Base-by-base conservation (phyloP, 2,329 filamentous ascomycete genomes). In the Colletotrichum lupini region DNA sequence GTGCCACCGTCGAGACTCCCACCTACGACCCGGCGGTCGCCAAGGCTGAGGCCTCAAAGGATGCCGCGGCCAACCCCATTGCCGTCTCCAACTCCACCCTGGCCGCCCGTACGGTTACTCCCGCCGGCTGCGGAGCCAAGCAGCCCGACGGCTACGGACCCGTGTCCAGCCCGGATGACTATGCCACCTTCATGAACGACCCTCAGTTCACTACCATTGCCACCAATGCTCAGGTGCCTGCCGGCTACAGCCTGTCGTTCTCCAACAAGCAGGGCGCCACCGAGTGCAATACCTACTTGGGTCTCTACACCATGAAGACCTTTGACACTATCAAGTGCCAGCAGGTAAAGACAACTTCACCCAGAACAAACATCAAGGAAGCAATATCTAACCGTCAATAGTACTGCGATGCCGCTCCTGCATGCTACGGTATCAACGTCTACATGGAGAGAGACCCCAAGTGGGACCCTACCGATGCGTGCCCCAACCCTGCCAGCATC, bases 351-450 rank as follows among this genome's bases (percentile, higher is more conserved):
- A 49, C 19, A 49, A 22, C 6, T 22, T 55, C 28, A 24, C 7
- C 24, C 12, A 5, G 19, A 26, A 26, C 16, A 24, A 24, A 11
- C 19, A 4, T n/a, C 2, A 16, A 8, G 1, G 22, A 9, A 5
- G 4, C 30, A 16, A 35, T 14, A 19, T 11, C 66, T 72, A 1
- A 72, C 11, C 8, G 1, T 7, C 2, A 9, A 19, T 32, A 72
- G 70, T 55, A 69, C 66, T 73, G 70, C 53, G 70, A 73, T 52
- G 66, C 59, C 32, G 70, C 70, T 19, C 12, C 58, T n/a, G n/a
- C 60, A 2, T 73, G 70, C 66, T 64, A 46, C n/a, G 59, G 42
- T 4, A 69, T 73, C 26, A 73, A 73, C 66, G 7, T 73, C 19
- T 73, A 59, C 66, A 22, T 64, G 14, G 70, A 73, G 42, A 69